These are phyloP conservation scores for Coniferiporia weirii DNA, from an alignment of 1,284 basidiomycete genomes.

Conservation along the genomic window DNA sequence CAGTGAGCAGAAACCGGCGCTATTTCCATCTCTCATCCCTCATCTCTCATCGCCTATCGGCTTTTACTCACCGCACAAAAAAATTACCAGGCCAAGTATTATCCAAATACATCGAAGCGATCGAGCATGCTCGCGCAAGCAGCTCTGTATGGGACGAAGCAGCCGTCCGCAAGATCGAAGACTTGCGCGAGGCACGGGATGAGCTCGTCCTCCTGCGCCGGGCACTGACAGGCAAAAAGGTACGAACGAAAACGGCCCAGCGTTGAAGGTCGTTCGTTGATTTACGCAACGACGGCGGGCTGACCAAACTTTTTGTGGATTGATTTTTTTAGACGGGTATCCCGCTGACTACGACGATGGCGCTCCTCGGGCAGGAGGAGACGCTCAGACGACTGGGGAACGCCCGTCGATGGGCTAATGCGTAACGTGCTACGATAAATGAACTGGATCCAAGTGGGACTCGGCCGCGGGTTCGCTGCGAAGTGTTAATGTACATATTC, in stretches of 20 bases:
- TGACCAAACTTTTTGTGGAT: not conserved
- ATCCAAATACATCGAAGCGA: conserved; percentile 8
- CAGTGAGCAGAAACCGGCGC: not conserved
- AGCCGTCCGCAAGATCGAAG: conserved; percentile 5
- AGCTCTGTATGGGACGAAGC: conserved; percentile 8
- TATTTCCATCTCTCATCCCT: no score
- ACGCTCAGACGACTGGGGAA: conserved; percentile 7
- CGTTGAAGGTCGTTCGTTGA: not conserved
- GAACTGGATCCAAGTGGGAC: no score
- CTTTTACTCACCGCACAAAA: not conserved
- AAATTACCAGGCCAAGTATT: not conserved
- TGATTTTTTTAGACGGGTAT: conserved; percentile 6
- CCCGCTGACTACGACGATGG: conserved; percentile 11
- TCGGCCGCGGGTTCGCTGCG: no score
- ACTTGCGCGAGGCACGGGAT: conserved; percentile 4
- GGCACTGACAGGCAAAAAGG: conserved; percentile 14
- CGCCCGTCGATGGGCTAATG: not conserved
- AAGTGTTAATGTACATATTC: not conserved
- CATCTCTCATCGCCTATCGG: not conserved
- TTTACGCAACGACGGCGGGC: not conserved
- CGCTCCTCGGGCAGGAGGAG: conserved; percentile 11
- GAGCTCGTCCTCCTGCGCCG: conserved; percentile 12
- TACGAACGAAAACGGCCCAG: not conserved
- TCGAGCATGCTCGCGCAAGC: not conserved
- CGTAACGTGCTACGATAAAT: not conserved